phyloP scores from a whole-genome alignment of 1,284 basidiomycete species.

The Amylostereum chailletii region DNA sequence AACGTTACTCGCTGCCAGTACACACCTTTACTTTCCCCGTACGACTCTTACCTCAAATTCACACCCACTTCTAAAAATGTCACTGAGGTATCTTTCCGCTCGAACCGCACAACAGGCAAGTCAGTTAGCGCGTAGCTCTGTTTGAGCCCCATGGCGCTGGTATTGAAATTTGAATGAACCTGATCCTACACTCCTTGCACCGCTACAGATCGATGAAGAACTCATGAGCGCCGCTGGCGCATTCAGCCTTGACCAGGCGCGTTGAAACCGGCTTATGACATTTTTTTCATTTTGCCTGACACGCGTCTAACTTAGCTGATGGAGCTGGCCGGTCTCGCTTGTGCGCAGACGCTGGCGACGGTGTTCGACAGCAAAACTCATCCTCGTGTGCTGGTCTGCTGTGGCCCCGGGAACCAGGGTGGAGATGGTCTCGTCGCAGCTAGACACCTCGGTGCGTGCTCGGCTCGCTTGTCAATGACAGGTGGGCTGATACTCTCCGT shows the following conservation, averaged over 20 bases:
- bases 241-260: slow-evolving; percentile 86
- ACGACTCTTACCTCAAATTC: no score
- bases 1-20: no score
- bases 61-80: no score
- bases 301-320: slow-evolving; percentile 61
- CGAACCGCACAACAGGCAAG: no score
- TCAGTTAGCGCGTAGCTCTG: no score
- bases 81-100: no score
- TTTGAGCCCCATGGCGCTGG: no score
- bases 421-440: slow-evolving; percentile 97
- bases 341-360: slow-evolving; percentile 81
- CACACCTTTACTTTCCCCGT: no score
- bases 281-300: background rate
- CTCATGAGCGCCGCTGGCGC: slow-evolving; percentile 80
- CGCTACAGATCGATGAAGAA: slow-evolving; percentile 78
- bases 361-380: slow-evolving; percentile 65
- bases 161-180: no score
- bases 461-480: background rate
- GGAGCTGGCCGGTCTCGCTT: slow-evolving; percentile 97
- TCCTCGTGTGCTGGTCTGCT: slow-evolving; percentile 80
- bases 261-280: slow-evolving; percentile 3
- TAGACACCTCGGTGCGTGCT: slow-evolving; percentile 70
- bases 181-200: slow-evolving; percentile 1
- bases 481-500: background rate
- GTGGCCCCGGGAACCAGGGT: slow-evolving; percentile 96